A percentile compares a stretch with the other conserved stretches of the same genome.
Conservation (phyloP, 2,329 filamentous ascomycete genomes). For the Colletotrichum echinochloae region DNA sequence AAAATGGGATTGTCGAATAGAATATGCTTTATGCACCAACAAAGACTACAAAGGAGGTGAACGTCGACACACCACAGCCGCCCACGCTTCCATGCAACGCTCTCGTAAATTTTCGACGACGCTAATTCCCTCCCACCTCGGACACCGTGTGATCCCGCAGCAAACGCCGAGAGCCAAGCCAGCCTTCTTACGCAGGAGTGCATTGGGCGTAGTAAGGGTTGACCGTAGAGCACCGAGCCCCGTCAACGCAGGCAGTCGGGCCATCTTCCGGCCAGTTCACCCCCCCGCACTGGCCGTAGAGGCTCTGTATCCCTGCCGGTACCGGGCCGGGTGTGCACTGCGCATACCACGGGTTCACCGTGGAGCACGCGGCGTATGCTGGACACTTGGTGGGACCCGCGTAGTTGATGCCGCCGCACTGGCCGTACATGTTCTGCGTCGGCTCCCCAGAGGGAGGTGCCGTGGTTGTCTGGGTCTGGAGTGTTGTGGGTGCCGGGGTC, state of each 20-base stretch:
- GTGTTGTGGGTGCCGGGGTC: neutral
- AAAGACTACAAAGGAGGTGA: neutral
- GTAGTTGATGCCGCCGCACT: constrained; percentile 27
- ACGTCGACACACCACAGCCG: neutral
- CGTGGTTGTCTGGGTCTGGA: constrained; percentile 5
- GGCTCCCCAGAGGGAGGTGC: neutral
- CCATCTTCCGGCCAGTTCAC: constrained; percentile 9
- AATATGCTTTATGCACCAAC: neutral
- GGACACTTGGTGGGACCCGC: constrained; percentile 20
- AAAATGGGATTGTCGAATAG: neutral
- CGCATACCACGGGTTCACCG: constrained; percentile 20
- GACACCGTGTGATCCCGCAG: neutral
- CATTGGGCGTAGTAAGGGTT: constrained; percentile 35
- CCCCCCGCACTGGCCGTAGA: constrained; percentile 30
- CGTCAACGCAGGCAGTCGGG: constrained; percentile 19
- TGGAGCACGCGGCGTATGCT: constrained; percentile 13
- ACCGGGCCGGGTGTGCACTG: constrained; percentile 25
- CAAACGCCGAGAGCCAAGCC: neutral
- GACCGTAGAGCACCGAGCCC: constrained; percentile 15
- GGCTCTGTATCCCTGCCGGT: neutral
- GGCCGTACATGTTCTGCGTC: constrained; percentile 18
- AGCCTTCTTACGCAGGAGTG: constrained; percentile 2
- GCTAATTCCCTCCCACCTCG: neutral
- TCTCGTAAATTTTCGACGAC: neutral
- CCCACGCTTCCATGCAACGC: constrained; percentile 1